phyloP scores from a whole-genome alignment of 257 asterid genomes.

The Verbena officinalis region DNA sequence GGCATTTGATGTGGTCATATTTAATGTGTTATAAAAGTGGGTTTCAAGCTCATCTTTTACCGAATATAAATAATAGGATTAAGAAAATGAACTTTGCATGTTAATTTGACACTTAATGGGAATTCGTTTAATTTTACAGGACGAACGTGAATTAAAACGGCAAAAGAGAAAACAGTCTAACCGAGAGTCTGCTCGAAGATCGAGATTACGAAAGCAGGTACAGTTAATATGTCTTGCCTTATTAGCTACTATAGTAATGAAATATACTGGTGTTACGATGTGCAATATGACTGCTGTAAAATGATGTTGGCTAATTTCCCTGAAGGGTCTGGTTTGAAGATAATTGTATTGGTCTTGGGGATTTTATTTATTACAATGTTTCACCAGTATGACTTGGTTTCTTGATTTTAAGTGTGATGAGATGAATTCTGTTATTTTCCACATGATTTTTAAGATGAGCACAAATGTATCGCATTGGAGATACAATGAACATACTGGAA shows the following conservation, averaged over 20 bases:
- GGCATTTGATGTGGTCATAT: neutral
- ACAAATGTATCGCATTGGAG: neutral
- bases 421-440: constrained; percentile 3
- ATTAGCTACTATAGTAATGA: neutral
- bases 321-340: neutral
- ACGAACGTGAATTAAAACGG: constrained; percentile 90
- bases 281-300: neutral
- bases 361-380: neutral
- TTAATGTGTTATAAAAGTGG: neutral
- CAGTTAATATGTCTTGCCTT: neutral
- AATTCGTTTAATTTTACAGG: constrained; percentile 45
- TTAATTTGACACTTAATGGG: constrained; percentile 8
- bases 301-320: constrained; percentile 1
- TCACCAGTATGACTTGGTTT: neutral
- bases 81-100: neutral
- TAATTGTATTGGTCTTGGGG: neutral
- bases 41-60: neutral
- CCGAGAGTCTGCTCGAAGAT: constrained; percentile 98
- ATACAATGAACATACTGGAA: neutral
- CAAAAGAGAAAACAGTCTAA: constrained; percentile 97
- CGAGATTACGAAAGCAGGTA: constrained; percentile 97
- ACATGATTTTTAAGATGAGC: neutral
- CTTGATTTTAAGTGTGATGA: neutral
- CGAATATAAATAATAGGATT: neutral
- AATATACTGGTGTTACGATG: neutral